Evolutionary conservation across 2,329 filamentous ascomycete species (phyloP).

Genomic region (Graphiopsis chlorocephala): DNA sequence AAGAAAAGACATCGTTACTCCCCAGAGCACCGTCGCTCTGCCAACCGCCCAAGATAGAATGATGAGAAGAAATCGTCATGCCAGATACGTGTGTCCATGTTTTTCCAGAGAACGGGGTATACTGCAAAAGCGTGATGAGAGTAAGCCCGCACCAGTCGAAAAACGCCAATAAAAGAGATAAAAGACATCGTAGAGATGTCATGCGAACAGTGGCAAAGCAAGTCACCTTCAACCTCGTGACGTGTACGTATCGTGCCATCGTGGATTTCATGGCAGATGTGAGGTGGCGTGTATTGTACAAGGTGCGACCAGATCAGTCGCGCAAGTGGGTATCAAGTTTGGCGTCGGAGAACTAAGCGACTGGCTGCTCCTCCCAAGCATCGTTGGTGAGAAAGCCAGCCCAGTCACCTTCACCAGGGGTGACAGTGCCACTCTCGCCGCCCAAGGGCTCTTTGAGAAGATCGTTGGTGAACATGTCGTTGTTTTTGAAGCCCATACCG

Average conservation of each 20-base stretch:
- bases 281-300: slow-evolving; percentile 3
- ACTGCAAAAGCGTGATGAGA: not conserved
- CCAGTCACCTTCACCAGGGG: slow-evolving; percentile 18
- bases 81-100: slow-evolving; percentile 2
- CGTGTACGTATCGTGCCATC: not conserved
- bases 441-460: slow-evolving; percentile 20
- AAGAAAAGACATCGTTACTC: not conserved
- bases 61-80: not conserved
- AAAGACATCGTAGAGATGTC: not conserved
- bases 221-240: not conserved
- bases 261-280: not conserved
- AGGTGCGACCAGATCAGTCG: not conserved
- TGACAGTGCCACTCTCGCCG: slow-evolving; percentile 26
- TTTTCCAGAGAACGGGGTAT: slow-evolving; percentile 3
- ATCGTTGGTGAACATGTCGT: slow-evolving; percentile 20
- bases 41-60: not conserved
- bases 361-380: slow-evolving; percentile 16
- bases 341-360: not conserved
- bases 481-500: slow-evolving; percentile 23
- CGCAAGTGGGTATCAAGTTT: not conserved
- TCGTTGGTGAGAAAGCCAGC: slow-evolving; percentile 14
- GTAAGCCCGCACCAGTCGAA: not conserved
- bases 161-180: not conserved
- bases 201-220: not conserved
- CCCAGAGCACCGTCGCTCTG: not conserved